Base-by-base conservation (phyloP, 1,284 basidiomycete genomes). In the Puccinia coronata region DNA sequence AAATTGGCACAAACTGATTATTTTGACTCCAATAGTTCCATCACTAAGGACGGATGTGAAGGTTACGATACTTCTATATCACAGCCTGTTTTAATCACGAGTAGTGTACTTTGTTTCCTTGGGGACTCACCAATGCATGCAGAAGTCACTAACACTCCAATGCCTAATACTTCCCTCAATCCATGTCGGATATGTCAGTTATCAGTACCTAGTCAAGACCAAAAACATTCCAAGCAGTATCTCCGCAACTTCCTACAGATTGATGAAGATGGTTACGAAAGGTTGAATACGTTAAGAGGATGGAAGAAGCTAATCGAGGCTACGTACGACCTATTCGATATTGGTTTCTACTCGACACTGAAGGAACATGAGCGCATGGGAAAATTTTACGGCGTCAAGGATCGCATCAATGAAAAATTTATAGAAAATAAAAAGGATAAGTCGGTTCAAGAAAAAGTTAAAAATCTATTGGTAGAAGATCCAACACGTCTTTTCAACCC, bases 121-220 rank as follows among this genome's bases (percentile, higher is more conserved):
- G 53, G 23, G 25, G 72, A 74, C 39, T 74, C 49, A 12, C 71
- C 71, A 20, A 73, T 73, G n/a, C n/a, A n/a, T n/a, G n/a, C n/a
- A n/a, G n/a, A n/a, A n/a, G n/a, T n/a, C 20, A 72, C 47, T 11
- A 55, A 55, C 36, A 73, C 34, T 51, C 25, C 34, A 4, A 34
- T 36, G 43, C 71, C 71, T 2, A 47, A 28, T 1, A 36, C 49
- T 36, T 55, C 71, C 1, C 49, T 73, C 1, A 57, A 51, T 31
- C 71, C 71, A 4, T 73, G 71, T 73, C 43, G 71, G 34, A 73
- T 73, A 12, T 73, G 43, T 25, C 9, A 28, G 11, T 41, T 73
- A 20, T 47, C 20, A 0, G 47, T 34, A 4, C 25, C 70, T 23
- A 2, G 6, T 2, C 20, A 31, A 34, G 18, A 31, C 3, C 20